Percentiles rank a stretch among this genome's conserved stretches.
Evolutionary conservation across 2,329 filamentous ascomycete species (phyloP).

Genomic region (Penicillium expansum): DNA sequence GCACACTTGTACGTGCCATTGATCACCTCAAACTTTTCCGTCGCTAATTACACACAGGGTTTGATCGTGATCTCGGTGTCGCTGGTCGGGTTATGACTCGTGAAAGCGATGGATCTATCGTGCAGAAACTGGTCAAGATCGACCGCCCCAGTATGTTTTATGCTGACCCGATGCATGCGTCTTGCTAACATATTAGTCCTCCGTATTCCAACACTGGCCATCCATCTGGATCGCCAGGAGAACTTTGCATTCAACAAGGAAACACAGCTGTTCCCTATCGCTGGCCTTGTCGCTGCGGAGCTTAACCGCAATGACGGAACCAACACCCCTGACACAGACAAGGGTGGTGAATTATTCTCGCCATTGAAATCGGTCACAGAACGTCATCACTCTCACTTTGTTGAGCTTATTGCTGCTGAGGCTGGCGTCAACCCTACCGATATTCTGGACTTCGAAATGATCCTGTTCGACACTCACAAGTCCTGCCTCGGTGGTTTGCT

Average conservation of each 20-base stretch:
- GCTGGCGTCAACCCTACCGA: slow-evolving; percentile 67
- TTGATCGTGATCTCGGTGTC: slow-evolving; percentile 88
- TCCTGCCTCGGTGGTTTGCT: slow-evolving; percentile 83
- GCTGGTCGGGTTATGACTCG: slow-evolving; percentile 84
- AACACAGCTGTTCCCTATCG: slow-evolving; percentile 90
- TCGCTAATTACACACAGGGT: slow-evolving; percentile 54
- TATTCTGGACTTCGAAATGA: slow-evolving; percentile 88
- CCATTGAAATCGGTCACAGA: slow-evolving; percentile 75
- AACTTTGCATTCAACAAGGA: slow-evolving; percentile 96
- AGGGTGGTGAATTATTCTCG: slow-evolving; percentile 64
- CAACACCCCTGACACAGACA: slow-evolving; percentile 35
- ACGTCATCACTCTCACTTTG: slow-evolving; percentile 82
- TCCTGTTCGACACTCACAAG: slow-evolving; percentile 96
- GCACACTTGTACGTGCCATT: slow-evolving; percentile 68
- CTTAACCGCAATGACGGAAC: slow-evolving; percentile 68
- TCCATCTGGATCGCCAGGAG: slow-evolving; percentile 83
- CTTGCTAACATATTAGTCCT: slow-evolving; percentile 53
- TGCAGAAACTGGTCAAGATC: slow-evolving; percentile 83
- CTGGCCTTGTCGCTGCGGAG: slow-evolving; percentile 81
- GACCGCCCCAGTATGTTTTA: slow-evolving; percentile 66
- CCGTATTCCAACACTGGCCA: slow-evolving; percentile 87
- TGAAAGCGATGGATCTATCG: slow-evolving; percentile 69
- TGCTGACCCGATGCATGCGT: neutral
- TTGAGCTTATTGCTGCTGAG: slow-evolving; percentile 80
- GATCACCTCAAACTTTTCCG: neutral